Base-by-base conservation (phyloP, 345 rosid genomes). In the Salix suchowensis region DNA sequence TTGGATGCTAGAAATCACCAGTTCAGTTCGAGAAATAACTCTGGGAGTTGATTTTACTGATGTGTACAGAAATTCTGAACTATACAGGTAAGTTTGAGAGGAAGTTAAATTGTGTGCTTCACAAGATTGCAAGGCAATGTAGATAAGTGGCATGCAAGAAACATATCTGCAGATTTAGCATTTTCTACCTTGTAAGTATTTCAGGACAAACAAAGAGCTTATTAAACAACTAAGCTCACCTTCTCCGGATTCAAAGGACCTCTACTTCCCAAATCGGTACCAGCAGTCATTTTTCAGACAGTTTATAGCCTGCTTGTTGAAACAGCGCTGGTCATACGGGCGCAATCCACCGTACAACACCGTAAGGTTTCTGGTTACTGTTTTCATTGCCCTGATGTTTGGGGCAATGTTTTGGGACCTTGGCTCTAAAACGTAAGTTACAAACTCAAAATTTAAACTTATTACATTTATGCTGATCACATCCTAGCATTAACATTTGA, bases 1-100 rank as follows among this genome's bases (percentile, higher is more conserved):
- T 21, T 91, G 97, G 96, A 91, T 93, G 94, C 79, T 93, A 37
- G 96, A 93, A 83, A 92, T 90, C 50, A 88, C 91, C 19, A 65
- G 75, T 77, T 23, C 85, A 8, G 85, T 88, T 2, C 94, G 89
- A 77, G 97, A 92, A 82, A 39, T 83, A 11, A 80, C 90, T 72
- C 39, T 88, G 77, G 89, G 88, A 26, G 84, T 91, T 4, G 91
- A 92, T 83, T 92, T 92, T 76, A 74, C 90, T 28, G 87, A 86
- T 74, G 32, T 85, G n/a, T 88, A 88, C 89, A 89, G 74, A 62
- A 82, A 83, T 50, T 91, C 97, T 66, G 91, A 91, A 2, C 83
- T 89, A 3, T 86, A 85, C 78, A 90, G 87, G 93, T 89, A 46
- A 46, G 14, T 62, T 7, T 24, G 28, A 12, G 6, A 11, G 5